phyloP scores from a whole-genome alignment of 129 eudicot species.

The Kitagawia praeruptora region DNA sequence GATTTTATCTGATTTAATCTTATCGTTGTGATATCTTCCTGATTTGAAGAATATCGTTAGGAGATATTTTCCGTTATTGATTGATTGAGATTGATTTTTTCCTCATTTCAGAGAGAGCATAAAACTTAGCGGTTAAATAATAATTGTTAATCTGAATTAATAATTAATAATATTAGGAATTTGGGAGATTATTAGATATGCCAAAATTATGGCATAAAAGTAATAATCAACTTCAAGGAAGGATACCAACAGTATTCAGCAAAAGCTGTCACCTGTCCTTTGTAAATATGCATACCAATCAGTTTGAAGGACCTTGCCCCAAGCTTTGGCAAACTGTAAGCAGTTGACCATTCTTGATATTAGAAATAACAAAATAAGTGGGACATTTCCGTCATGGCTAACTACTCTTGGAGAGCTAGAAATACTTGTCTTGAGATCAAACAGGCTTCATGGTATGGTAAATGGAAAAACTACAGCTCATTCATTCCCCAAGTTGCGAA shows the following conservation, averaged over 20 bases:
- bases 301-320: conserved; percentile 12
- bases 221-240: background rate
- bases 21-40: no score
- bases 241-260: background rate
- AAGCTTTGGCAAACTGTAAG: conserved; percentile 1
- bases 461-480: no score
- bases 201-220: no score
- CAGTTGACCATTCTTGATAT: conserved; percentile 10
- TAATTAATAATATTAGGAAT: no score
- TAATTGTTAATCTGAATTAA: no score
- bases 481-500: conserved; percentile 7
- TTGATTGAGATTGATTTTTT: no score
- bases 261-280: background rate
- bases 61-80: no score
- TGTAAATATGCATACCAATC: background rate
- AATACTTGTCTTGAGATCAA: conserved; percentile 14
- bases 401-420: background rate
- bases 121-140: no score
- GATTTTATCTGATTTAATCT: no score
- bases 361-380: conserved; percentile 8
- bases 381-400: conserved; percentile 15
- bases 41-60: no score
- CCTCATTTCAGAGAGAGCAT: no score
- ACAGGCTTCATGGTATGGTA: conserved; percentile 9
- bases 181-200: no score